A percentile compares a stretch with the other conserved stretches of the same genome.
These are phyloP conservation scores for Filosporella fistucella DNA, from an alignment of 495 filamentous ascomycete species.

Conservation along the genomic window DNA sequence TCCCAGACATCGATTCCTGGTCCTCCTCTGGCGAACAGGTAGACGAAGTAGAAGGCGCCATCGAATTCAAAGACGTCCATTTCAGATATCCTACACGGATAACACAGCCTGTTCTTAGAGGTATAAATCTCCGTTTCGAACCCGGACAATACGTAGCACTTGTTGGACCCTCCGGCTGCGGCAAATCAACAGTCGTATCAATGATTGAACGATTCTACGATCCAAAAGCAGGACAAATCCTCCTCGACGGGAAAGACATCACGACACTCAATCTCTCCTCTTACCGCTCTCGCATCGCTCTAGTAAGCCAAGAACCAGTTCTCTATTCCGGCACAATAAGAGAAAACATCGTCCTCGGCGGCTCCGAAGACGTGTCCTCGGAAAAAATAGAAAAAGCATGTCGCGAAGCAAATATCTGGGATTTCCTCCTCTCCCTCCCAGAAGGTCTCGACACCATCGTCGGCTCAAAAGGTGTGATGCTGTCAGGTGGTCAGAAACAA, in stretches of 20 bases:
- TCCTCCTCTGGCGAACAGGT: constrained; percentile 2
- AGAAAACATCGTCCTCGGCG: constrained; percentile 56
- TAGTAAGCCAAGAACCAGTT: constrained; percentile 81
- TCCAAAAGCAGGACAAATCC: constrained; percentile 40
- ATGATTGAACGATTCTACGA: constrained; percentile 57
- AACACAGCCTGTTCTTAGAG: constrained; percentile 41
- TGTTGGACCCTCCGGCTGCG: constrained; percentile 56
- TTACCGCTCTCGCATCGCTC: constrained; percentile 66
- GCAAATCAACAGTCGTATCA: constrained; percentile 58
- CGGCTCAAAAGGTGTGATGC: constrained; percentile 67
- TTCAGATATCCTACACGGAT: constrained; percentile 44
- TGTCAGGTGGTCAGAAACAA: constrained; percentile 69
- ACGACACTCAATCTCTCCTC: constrained; percentile 62
- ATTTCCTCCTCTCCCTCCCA: constrained; percentile 53
- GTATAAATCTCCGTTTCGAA: constrained; percentile 34
- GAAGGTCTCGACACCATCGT: constrained; percentile 71
- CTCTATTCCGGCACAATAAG: constrained; percentile 50
- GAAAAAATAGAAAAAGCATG: constrained; percentile 19
- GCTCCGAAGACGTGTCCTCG: constrained; percentile 55
- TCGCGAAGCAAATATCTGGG: constrained; percentile 23
- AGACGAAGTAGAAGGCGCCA: neutral
- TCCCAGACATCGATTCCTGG: constrained; percentile 76
- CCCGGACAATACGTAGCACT: constrained; percentile 55
- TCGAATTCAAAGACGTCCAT: constrained; percentile 27
- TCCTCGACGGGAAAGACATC: constrained; percentile 68